Percentiles rank a stretch among this genome's conserved stretches.
Conservation (phyloP, 164 flowering plant species). For the Berberis vulgaris region DNA sequence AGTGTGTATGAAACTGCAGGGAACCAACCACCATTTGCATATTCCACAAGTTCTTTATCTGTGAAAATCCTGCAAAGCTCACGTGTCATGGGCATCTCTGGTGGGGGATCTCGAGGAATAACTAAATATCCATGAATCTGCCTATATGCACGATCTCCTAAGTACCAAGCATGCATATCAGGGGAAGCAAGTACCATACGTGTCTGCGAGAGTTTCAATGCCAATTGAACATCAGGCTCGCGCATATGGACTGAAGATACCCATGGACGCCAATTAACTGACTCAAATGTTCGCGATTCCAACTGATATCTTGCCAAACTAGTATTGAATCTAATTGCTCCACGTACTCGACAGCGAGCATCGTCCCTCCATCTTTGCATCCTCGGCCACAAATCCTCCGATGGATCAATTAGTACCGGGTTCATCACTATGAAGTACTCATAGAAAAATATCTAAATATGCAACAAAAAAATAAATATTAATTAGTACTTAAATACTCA, state of each 20-base stretch:
- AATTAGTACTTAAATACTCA: not conserved
- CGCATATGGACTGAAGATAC: not conserved
- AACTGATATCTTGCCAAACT: not conserved
- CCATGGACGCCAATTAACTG: not conserved
- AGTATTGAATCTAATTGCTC: not conserved
- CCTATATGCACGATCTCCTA: not conserved
- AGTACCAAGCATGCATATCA: not conserved
- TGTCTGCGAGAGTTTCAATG: not conserved
- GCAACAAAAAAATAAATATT: not conserved
- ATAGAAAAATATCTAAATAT: not conserved
- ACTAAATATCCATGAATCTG: not conserved
- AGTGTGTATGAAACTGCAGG: not conserved
- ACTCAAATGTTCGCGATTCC: not conserved
- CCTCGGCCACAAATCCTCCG: not conserved
- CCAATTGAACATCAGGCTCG: not conserved
- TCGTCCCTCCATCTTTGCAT: not conserved
- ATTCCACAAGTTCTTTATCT: not conserved
- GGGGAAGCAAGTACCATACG: not conserved
- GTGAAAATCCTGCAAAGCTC: not conserved
- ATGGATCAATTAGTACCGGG: not conserved
- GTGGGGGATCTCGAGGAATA: not conserved
- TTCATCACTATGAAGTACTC: not conserved
- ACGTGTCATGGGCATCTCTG: not conserved
- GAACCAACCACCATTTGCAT: not conserved
- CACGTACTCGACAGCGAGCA: not conserved